Evolutionary conservation across 2,329 filamentous ascomycete species (phyloP), one percentile per base, ranked within the genome.

Genomic region (Hymenoscyphus repandus): DNA sequence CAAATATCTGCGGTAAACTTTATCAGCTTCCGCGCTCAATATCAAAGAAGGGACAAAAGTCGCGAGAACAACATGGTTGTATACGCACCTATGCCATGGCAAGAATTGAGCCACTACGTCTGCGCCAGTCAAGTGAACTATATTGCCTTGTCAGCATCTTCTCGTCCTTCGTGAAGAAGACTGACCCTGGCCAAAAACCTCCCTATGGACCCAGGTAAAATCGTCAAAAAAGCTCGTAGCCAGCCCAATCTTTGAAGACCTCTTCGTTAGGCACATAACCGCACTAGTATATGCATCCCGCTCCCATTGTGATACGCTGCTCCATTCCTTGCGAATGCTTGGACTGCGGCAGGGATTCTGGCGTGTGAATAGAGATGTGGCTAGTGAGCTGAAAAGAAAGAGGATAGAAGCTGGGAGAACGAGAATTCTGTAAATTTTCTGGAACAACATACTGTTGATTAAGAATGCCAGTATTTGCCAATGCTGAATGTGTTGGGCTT

Each of bases 61-160:
- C 22, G 22, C 22, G 22, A 27, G 22, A 7, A 27, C 22, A 7
- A 27, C 22, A 27, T 27, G 22, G 22, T 27, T 27, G 22, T 7
- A 27, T 27, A 68, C 68, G 43, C 66, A 69, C n/a, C 68, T 57
- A 48, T 70, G 68, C 68, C 68, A 70, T 1, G 65, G 58, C 5
- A 70, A 60, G 53, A 69, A 70, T 1, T 59, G 49, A 0, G 67
- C 64, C 5, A 47, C 9, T 11, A 45, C 30, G 15, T 37, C 13
- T 13, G 34, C 15, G 3, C 43, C 44, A 20, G 2, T 12, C 11
- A 42, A 34, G 18, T 46, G 44, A 18, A 51, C 44, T 51, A 43
- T 33, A 9, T 6, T 22, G 18, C 13, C 30, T 11, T 39, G 41
- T 17, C 41, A 22, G n/a, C 32, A 12, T 18, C n/a, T 39, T 11